phyloP scores from a whole-genome alignment of 306 rosid species.

The Trichosanthes cucumerina region DNA sequence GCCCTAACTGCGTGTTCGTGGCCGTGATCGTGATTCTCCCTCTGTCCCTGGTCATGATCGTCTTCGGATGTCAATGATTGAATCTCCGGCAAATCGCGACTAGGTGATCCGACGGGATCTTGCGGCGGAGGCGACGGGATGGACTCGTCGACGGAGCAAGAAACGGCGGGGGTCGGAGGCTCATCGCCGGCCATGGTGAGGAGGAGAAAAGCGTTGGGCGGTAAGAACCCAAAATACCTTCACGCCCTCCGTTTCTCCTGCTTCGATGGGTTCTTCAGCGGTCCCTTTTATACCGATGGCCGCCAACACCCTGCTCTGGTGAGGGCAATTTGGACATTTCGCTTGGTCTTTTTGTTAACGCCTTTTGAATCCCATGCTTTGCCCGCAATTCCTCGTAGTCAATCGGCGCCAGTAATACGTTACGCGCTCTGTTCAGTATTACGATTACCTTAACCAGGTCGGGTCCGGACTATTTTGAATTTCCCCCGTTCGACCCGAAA shows the following conservation, averaged over 20 bases:
- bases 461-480: neutral
- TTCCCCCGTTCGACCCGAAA: neutral
- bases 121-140: conserved; percentile 26
- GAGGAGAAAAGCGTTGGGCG: conserved; percentile 25
- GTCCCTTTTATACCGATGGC: conserved; percentile 16
- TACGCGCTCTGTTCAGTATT: neutral
- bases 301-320: neutral
- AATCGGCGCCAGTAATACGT: neutral
- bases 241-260: conserved; percentile 43
- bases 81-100: conserved; percentile 25
- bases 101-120: conserved; percentile 34
- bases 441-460: neutral
- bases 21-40: conserved; percentile 25
- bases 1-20: conserved; percentile 31
- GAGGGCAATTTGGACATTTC: neutral
- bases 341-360: neutral
- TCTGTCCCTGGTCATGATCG: conserved; percentile 22
- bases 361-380: neutral
- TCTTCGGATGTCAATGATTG: conserved; percentile 43
- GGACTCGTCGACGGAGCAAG: conserved; percentile 15
- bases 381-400: neutral
- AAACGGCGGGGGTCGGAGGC: conserved; percentile 20
- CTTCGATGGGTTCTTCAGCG: neutral
- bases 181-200: conserved; percentile 55
- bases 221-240: conserved; percentile 14